Percentiles rank a stretch among this genome's conserved stretches.
Conservation (phyloP, 2,329 filamentous ascomycete genomes). For the Paraconiothyrium sp. region DNA sequence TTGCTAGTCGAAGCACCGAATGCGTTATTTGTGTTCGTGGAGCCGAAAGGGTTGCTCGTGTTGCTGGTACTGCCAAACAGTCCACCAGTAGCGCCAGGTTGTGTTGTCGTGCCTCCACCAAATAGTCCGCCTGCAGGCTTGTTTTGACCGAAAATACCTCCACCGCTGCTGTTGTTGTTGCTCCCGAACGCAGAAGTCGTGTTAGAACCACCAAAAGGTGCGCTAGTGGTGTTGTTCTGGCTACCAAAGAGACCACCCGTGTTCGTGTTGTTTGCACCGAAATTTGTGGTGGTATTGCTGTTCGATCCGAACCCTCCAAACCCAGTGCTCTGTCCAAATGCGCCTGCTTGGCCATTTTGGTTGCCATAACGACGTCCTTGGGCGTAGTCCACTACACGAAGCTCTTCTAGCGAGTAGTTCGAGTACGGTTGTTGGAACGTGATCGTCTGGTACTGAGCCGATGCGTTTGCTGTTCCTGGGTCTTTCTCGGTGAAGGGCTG, state of each 20-base stretch:
- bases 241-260: conserved; percentile 56
- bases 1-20: conserved; percentile 40
- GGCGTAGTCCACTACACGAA: conserved; percentile 80
- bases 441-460: conserved; percentile 78
- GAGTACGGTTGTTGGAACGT: conserved; percentile 81
- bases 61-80: conserved; percentile 49
- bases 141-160: conserved; percentile 45
- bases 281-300: conserved; percentile 55
- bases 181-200: conserved; percentile 36
- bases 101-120: conserved; percentile 39
- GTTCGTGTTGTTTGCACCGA: conserved; percentile 56
- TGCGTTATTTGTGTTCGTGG: conserved; percentile 48
- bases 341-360: conserved; percentile 79
- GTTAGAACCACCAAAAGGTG: conserved; percentile 45
- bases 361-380: conserved; percentile 87
- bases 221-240: conserved; percentile 48
- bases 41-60: conserved; percentile 50
- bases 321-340: conserved; percentile 75
- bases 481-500: conserved; percentile 78
- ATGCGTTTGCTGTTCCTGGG: conserved; percentile 54
- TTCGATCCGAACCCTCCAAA: conserved; percentile 60
- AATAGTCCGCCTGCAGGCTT: conserved; percentile 53
- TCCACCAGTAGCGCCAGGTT: conserved; percentile 38
- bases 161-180: conserved; percentile 41
- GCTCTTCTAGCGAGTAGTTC: conserved; percentile 84